Evolutionary conservation across 176 grass and related monocot species (phyloP), one percentile per base, ranked within the genome.

Genomic region (Hsuehochloa calcarea): DNA sequence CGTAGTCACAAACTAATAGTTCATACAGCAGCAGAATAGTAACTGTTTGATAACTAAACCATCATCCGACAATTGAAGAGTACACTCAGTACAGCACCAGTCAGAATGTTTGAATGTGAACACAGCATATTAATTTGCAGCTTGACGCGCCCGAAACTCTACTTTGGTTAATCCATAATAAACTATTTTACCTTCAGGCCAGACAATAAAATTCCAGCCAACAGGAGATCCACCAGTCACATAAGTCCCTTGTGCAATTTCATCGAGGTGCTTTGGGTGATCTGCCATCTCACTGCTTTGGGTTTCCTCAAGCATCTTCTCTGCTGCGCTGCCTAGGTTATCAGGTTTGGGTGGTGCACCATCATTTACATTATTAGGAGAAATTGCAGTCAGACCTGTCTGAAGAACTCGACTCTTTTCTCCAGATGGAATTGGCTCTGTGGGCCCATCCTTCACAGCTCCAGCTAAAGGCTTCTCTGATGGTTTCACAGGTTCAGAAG

Each of bases 181-280:
- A 40, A 80, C 46, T 40, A 77, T 66, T 77, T 89, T 80, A 52
- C 80, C 81, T 49, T 74, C 84, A 65, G 76, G 87, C 47, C 86
- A 91, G 43, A 90, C 93, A 77, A 92, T 84, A 90, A 87, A 92
- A 84, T 93, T 90, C 90, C 88, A 82, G 62, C 89, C 70, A 64
- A 82, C 54, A 39, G 88, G 90, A 27, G 93, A 92, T 83, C 91
- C 86, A 79, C 84, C 81, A 26, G 80, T 72, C 44, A 80, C 64
- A 80, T 75, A 90, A 40, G 87, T 82, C 26, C 85, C 92, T 71
- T 86, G 81, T 37, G 80, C 84, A 62, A 50, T 89, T 77, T 90
- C 75, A 5, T 82, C 85, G 1, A 93, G 83, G 73, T 87, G 84
- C 49, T 88, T 74, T 29, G 85, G 84, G n/a, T 41, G 29, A 87